Percentiles rank a stretch among this genome's conserved stretches.
Evolutionary conservation across 495 filamentous ascomycete species (phyloP).

Genomic region (Eremomyces bilateralis): DNA sequence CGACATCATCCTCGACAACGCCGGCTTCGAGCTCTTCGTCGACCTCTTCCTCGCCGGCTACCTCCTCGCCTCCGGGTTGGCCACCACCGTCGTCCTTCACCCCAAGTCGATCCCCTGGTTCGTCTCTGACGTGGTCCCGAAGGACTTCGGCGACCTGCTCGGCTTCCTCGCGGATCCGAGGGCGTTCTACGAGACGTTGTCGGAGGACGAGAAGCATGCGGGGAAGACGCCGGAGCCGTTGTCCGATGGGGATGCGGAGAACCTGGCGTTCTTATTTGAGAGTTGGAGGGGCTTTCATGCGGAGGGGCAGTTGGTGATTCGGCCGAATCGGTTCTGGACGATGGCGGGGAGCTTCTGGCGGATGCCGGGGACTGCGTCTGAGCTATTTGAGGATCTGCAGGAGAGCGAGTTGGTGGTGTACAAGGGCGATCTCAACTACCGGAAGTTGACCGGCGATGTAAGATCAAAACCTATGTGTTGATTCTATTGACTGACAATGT

Average conservation of each 20-base stretch:
- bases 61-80: constrained; percentile 56
- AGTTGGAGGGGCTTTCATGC: constrained; percentile 61
- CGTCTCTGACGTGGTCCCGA: constrained; percentile 77
- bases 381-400: constrained; percentile 57
- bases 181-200: constrained; percentile 43
- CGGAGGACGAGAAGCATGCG: constrained; percentile 38
- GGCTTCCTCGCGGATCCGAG: constrained; percentile 51
- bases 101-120: constrained; percentile 95
- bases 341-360: constrained; percentile 68
- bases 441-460: constrained; percentile 77
- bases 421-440: constrained; percentile 92
- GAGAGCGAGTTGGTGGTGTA: constrained; percentile 77
- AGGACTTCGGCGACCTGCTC: constrained; percentile 63
- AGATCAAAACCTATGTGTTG: too few relatives aligned
- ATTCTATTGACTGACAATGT: too few relatives aligned
- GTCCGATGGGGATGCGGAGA: constrained; percentile 37
- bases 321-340: constrained; percentile 82
- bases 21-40: constrained; percentile 90
- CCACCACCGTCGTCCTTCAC: constrained; percentile 72
- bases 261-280: constrained; percentile 55
- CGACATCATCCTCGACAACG: constrained; percentile 88
- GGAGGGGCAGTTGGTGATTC: constrained; percentile 59
- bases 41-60: constrained; percentile 84
- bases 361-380: constrained; percentile 41
- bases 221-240: constrained; percentile 34